Evolutionary conservation across 2,329 filamentous ascomycete species (phyloP).

Genomic region (Neocatenulostroma microsporum): DNA sequence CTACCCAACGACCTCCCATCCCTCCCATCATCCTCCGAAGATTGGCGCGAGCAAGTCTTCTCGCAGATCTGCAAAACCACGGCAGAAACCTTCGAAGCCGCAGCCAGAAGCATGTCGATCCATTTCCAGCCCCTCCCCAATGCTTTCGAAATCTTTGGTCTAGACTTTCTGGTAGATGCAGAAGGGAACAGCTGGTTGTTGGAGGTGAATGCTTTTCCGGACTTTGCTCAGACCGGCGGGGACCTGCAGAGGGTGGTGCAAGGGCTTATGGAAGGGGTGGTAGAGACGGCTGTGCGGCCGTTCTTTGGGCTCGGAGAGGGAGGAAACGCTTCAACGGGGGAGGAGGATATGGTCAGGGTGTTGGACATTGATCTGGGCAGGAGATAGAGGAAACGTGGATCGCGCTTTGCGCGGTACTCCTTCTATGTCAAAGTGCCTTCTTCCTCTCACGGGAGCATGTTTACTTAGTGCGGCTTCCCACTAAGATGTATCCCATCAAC

Average conservation of each 20-base stretch:
- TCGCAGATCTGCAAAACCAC: conserved; percentile 66
- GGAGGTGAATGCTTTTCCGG: conserved; percentile 93
- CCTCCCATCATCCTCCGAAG: conserved; percentile 19
- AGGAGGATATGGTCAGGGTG: conserved; percentile 31
- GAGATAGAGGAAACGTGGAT: conserved; percentile 13
- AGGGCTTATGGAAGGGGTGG: conserved; percentile 67
- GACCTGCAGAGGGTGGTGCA: conserved; percentile 64
- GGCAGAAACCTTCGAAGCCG: conserved; percentile 75
- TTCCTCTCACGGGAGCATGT: no score
- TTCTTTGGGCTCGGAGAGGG: conserved; percentile 52
- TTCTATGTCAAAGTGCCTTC: no score
- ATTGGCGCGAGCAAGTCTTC: conserved; percentile 58
- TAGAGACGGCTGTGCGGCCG: conserved; percentile 56
- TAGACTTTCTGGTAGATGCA: conserved; percentile 79
- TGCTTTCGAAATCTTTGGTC: conserved; percentile 83
- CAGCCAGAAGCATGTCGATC: conserved; percentile 71
- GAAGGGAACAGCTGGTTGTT: conserved; percentile 63
- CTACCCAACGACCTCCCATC: conserved; percentile 39
- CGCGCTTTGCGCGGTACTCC: no score
- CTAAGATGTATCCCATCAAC: no score
- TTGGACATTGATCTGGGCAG: conserved; percentile 42
- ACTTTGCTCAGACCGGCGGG: conserved; percentile 84
- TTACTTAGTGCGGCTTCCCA: no score
- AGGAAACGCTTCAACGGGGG: conserved; percentile 7
- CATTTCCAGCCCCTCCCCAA: conserved; percentile 88